Conservation (phyloP, 108 stramenopile genomes). For the Fragilaria radians region DNA sequence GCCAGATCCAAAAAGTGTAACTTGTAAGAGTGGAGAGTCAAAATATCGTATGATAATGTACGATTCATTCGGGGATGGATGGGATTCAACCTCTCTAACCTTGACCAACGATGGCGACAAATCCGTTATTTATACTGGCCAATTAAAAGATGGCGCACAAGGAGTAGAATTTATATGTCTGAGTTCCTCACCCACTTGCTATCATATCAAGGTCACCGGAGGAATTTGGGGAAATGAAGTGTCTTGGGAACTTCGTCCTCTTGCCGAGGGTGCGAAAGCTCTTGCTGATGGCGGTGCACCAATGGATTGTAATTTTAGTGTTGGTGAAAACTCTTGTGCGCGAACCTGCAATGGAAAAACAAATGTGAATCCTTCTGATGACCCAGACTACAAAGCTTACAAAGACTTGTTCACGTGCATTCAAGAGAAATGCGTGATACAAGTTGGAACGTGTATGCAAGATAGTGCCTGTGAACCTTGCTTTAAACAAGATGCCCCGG, state of each 20-base stretch:
- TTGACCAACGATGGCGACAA: constrained; percentile 22
- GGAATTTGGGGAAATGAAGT: constrained; percentile 90
- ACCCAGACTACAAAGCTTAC: constrained; percentile 73
- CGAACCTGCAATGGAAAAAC: constrained; percentile 51
- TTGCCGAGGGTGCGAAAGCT: constrained; percentile 40
- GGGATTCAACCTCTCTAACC: constrained; percentile 57
- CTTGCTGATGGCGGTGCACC: constrained; percentile 75
- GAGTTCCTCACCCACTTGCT: constrained; percentile 52
- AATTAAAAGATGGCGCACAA: constrained; percentile 57
- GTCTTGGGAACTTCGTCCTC: constrained; percentile 73
- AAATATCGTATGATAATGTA: constrained; percentile 65
- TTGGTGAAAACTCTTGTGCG: constrained; percentile 44
- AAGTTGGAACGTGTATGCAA: constrained; percentile 55
- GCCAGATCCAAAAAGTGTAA: constrained; percentile 6
- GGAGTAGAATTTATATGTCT: constrained; percentile 73
- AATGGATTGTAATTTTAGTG: constrained; percentile 43
- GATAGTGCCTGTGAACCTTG: constrained; percentile 54
- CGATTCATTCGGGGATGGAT: constrained; percentile 86
- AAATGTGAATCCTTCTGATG: constrained; percentile 27
- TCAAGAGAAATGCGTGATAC: constrained; percentile 71
- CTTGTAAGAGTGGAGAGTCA: constrained; percentile 26
- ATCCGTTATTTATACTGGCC: constrained; percentile 44
- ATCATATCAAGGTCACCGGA: constrained; percentile 53
- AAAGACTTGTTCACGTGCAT: constrained; percentile 71
- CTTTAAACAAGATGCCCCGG: constrained; percentile 35